These are phyloP conservation scores for Saccharomycopsis amapae DNA, from an alignment of 805 yeast species.

Conservation along the genomic window DNA sequence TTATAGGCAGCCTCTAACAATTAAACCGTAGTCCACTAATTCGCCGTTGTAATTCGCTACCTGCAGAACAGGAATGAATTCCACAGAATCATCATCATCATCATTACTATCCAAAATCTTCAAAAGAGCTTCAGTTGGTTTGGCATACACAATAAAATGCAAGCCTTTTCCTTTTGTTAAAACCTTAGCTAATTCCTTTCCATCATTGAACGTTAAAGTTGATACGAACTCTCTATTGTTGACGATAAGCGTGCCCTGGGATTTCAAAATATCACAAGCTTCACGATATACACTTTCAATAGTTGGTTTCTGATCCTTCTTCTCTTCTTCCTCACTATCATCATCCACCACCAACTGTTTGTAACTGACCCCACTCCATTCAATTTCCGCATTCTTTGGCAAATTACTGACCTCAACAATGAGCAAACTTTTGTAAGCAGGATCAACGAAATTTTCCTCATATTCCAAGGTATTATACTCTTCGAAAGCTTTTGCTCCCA, in stretches of 20 bases:
- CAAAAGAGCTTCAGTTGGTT: background rate
- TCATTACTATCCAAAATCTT: background rate
- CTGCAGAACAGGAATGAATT: constrained; percentile 15
- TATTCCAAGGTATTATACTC: background rate
- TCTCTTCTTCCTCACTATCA: constrained; percentile 29
- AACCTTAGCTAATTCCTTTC: background rate
- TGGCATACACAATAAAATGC: constrained; percentile 11
- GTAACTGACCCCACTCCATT: constrained; percentile 66
- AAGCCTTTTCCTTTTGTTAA: background rate
- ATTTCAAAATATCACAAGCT: background rate
- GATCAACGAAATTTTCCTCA: background rate
- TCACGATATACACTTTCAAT: background rate
- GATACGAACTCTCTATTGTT: constrained; percentile 16
- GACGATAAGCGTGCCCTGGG: constrained; percentile 2
- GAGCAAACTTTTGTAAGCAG: constrained; percentile 30
- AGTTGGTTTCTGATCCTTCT: constrained; percentile 21
- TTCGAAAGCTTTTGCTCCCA: constrained; percentile 5
- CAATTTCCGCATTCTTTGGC: constrained; percentile 60
- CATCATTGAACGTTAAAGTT: constrained; percentile 3
- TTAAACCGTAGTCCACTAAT: constrained; percentile 12
- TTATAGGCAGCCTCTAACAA: constrained; percentile 20
- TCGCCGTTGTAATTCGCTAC: constrained; percentile 14
- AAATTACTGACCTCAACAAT: constrained; percentile 49
- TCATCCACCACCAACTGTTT: constrained; percentile 29
- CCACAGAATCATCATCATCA: constrained; percentile 4